Evolutionary conservation across 106 monocot species (phyloP), one percentile per base, ranked within the genome.

Genomic region (Dioscorea dumetorum): DNA sequence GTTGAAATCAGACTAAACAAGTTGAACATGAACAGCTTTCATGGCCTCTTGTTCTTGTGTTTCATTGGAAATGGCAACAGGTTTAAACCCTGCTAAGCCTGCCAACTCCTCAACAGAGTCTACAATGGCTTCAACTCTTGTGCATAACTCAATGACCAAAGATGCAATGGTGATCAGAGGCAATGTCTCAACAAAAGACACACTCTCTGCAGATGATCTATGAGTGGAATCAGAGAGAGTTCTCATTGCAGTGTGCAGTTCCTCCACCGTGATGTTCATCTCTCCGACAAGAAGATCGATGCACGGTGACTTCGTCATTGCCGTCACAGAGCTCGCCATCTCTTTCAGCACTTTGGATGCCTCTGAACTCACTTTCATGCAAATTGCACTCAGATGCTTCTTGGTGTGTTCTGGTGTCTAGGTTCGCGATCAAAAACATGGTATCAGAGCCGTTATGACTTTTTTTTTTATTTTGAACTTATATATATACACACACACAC

Each of bases 291-390:
- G 49, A n/a, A 73, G 17, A 5, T 82, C 79, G 9, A 77, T 61
- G 34, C 33, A 62, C 2, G 51, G 15, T 16, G 87, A 79, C 52
- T 16, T 50, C 57, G 58, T 73, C 87, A 82, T 87, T 9, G 58
- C 64, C 49, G 53, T 63, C 16, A 84, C 73, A 3, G 82, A 82
- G 60, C 15, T 66, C 0, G 77, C 67, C 22, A 62, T 20, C 60
- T 91, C 87, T 58, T 63, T 84, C 31, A 91, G 58, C 48, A 84
- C 66, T 15, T 61, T 69, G 12, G 79, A 70, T 15, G 73, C 74
- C 53, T 75, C 70, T 11, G 72, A 57, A 58, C 74, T 74, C 53
- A 91, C 31, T 33, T 32, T 76, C 63, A 67, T 68, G 87, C 81
- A 91, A 5, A 53, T 63, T 52, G 57, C 69, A 20, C 71, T 68